Percentiles rank a stretch among this genome's conserved stretches.
phyloP scores from a whole-genome alignment of 2,329 filamentous ascomycete genomes.

The Orbilia brochopaga region DNA sequence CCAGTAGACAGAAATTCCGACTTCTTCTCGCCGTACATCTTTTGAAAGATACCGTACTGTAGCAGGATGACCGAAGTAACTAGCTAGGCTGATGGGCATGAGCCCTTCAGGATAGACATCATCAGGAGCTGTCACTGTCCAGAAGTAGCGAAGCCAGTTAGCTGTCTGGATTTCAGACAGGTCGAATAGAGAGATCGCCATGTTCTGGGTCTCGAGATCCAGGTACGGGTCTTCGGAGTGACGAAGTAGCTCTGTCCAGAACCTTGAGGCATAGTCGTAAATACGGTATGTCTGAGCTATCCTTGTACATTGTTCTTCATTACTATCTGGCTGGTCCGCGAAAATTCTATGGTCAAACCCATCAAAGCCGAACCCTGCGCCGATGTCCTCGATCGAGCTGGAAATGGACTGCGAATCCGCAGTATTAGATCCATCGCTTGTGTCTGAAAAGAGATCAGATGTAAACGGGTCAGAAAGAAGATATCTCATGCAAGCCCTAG shows the following conservation, averaged over 20 bases:
- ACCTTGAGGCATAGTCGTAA: slow-evolving; percentile 24
- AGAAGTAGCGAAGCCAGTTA: slow-evolving; percentile 15
- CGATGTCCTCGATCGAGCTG: neutral
- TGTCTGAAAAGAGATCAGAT: slow-evolving; percentile 6
- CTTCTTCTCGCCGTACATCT: neutral
- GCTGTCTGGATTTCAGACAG: neutral
- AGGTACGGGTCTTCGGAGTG: neutral
- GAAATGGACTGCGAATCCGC: neutral
- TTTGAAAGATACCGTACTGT: slow-evolving; percentile 10
- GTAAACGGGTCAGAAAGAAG: slow-evolving; percentile 15
- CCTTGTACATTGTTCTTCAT: slow-evolving; percentile 1
- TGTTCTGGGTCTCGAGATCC: neutral
- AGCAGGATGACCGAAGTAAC: slow-evolving; percentile 17
- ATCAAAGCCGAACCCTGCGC: slow-evolving; percentile 5
- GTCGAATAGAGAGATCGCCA: slow-evolving; percentile 5
- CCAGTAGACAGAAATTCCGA: slow-evolving; percentile 10
- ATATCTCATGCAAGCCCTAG: slow-evolving; percentile 15
- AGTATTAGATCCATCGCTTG: neutral
- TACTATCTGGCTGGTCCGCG: neutral
- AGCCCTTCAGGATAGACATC: neutral
- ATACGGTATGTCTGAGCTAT: slow-evolving; percentile 4
- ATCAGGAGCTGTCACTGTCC: neutral
- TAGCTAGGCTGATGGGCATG: slow-evolving; percentile 1
- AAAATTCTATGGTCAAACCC: neutral
- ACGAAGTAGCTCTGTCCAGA: slow-evolving; percentile 12